Percentiles rank a stretch among this genome's conserved stretches.
Evolutionary conservation across 331 rosid genomes (phyloP).

Genomic region (Erythrophleum ivorense): DNA sequence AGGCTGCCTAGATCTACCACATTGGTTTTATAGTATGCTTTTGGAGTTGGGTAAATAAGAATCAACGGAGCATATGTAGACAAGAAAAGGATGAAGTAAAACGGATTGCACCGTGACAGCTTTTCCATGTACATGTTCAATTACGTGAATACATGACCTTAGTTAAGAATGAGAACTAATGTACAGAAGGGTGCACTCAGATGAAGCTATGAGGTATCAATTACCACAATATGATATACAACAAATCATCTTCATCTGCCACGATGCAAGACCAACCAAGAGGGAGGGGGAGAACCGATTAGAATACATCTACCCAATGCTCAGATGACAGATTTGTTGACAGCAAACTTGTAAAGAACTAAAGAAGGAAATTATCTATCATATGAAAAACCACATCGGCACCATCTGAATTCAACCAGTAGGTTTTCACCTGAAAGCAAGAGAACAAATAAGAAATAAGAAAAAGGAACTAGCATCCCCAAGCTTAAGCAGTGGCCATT

Average conservation of each 20-base stretch:
- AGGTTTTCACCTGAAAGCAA: slow-evolving; percentile 79
- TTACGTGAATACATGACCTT: slow-evolving; percentile 4
- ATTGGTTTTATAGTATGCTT: neutral
- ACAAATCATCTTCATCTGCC: slow-evolving; percentile 41
- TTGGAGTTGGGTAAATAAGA: slow-evolving; percentile 5
- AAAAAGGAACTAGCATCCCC: slow-evolving; percentile 21
- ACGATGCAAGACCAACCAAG: slow-evolving; percentile 11
- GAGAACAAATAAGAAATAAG: slow-evolving; percentile 12
- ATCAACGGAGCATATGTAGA: neutral
- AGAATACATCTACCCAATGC: slow-evolving; percentile 32
- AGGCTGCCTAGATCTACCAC: neutral
- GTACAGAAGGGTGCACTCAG: slow-evolving; percentile 34
- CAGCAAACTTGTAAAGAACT: slow-evolving; percentile 38
- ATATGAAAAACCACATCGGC: slow-evolving; percentile 93
- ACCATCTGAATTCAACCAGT: slow-evolving; percentile 94
- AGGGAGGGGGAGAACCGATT: neutral
- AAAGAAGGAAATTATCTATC: slow-evolving; percentile 80
- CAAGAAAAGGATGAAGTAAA: neutral
- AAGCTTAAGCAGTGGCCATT: slow-evolving; percentile 29
- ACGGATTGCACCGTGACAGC: neutral
- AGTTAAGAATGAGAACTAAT: slow-evolving; percentile 16
- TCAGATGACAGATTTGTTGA: slow-evolving; percentile 39
- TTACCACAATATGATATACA: slow-evolving; percentile 40
- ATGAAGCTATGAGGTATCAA: slow-evolving; percentile 23
- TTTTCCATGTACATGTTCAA: slow-evolving; percentile 15